Evolutionary conservation across 2,329 filamentous ascomycete species (phyloP), one percentile per base, ranked within the genome.

Genomic region (Blumeriella jaapii): DNA sequence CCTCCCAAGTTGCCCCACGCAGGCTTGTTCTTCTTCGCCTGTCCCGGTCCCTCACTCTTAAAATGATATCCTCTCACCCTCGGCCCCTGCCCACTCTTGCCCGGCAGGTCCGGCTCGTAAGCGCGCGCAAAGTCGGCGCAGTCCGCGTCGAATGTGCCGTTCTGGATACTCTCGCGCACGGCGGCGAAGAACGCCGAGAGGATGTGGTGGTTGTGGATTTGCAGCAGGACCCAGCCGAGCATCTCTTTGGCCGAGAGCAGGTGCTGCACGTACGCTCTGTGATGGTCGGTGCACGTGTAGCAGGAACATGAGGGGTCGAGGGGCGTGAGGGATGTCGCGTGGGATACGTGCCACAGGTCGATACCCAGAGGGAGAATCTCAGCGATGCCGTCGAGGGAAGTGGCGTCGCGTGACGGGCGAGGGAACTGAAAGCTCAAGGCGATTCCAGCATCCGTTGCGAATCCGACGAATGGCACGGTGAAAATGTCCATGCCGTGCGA

Each of bases 211-310:
- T 98, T 98, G 61, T 98, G 91, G 3, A 94, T 69, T 57, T 96
- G 89, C 6, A 98, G 67, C 6, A 98, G 67, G 0, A 80, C 82
- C 91, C 91, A 98, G 15, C 81, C 89, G 4, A 95, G 74, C 91
- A 98, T 96, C 59, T 98, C 91, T 54, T 87, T 93, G 1, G 91
- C 86, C 29, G 74, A 69, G 5, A 98, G 71, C 1, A 96, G 68
- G 57, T 98, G 91, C 46, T 86, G 80, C 22, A 98, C 54, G 58
- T 83, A 98, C 0, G 91, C 89, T 31, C 79, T 68, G 59, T 94
- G 85, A 57, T 96, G 89, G 12, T 71, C 71, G 2, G 66, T 73
- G 64, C 91, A 98, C 14, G 85, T 67, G 57, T 93, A 89, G 65
- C 91, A 98, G 32, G 60, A 49, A 57, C 91, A 98, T 11, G 59